A percentile compares a stretch with the other conserved stretches of the same genome.
Evolutionary conservation across 768 basidiomycete species (phyloP).

Genomic region (Tulasnella sp.): DNA sequence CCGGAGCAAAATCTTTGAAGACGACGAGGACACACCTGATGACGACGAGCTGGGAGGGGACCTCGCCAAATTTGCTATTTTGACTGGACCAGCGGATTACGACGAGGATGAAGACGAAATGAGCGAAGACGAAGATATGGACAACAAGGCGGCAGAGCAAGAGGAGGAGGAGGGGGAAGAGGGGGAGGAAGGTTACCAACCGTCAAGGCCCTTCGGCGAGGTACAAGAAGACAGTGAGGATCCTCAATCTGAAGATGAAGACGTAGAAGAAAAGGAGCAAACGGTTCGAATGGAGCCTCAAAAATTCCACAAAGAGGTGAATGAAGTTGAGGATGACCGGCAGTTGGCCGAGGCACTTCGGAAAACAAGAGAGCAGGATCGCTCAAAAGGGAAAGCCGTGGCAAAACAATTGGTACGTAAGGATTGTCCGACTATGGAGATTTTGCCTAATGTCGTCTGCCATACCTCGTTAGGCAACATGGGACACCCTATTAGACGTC

Average conservation of each 20-base stretch:
- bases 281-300: constrained; percentile 18
- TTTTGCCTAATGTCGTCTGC: not conserved
- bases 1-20: constrained; percentile 49
- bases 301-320: constrained; percentile 13
- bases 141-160: constrained; percentile 17
- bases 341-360: constrained; percentile 37
- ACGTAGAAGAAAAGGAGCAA: constrained; percentile 25
- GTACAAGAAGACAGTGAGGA: not conserved
- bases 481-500: constrained; percentile 83
- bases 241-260: constrained; percentile 23
- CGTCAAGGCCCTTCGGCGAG: not conserved
- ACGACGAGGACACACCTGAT: constrained; percentile 37
- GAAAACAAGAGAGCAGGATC: constrained; percentile 58
- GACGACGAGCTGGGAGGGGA: constrained; percentile 26
- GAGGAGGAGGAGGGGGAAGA: constrained; percentile 26
- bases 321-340: not conserved
- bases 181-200: constrained; percentile 22
- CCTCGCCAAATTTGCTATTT: constrained; percentile 26
- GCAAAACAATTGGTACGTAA: constrained; percentile 68
- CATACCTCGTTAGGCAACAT: constrained; percentile 37
- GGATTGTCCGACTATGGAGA: not conserved
- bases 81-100: constrained; percentile 26
- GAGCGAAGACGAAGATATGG: constrained; percentile 9
- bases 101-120: constrained; percentile 25
- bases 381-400: constrained; percentile 76